A percentile compares a stretch with the other conserved stretches of the same genome.
Conservation (phyloP, 495 filamentous ascomycete species). For the Collariella sp. region DNA sequence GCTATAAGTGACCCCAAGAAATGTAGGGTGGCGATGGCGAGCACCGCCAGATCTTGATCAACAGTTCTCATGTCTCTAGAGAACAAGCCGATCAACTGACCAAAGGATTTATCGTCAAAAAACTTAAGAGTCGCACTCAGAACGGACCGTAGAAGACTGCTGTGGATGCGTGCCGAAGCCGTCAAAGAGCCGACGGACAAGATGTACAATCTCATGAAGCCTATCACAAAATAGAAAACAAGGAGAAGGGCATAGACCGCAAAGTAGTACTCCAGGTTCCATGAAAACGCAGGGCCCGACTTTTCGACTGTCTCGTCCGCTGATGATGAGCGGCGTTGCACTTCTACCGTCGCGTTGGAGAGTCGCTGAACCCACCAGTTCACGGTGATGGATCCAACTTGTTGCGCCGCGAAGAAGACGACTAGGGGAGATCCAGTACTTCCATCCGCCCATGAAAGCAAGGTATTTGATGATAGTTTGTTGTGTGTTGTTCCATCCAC, state of each 20-base stretch:
- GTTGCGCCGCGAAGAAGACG: constrained; percentile 11
- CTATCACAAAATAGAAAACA: constrained; percentile 4
- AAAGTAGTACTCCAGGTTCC: constrained; percentile 6
- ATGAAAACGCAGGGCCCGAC: neutral
- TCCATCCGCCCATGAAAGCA: constrained; percentile 8
- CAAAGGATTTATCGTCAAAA: constrained; percentile 10
- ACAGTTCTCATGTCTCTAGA: constrained; percentile 6
- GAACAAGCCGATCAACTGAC: constrained; percentile 6
- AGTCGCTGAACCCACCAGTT: constrained; percentile 13
- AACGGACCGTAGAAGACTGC: constrained; percentile 6
- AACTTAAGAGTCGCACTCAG: constrained; percentile 8
- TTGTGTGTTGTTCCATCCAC: constrained; percentile 1
- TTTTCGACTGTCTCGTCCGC: neutral
- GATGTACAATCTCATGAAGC: constrained; percentile 12
- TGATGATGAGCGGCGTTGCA: neutral
- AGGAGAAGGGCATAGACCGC: constrained; percentile 9
- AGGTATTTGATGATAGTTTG: constrained; percentile 8
- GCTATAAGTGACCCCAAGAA: constrained; percentile 4
- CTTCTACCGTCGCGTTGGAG: constrained; percentile 9
- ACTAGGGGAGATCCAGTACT: constrained; percentile 10
- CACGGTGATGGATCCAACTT: constrained; percentile 11
- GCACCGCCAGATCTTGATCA: constrained; percentile 8
- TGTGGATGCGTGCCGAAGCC: constrained; percentile 8
- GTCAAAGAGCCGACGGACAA: constrained; percentile 10
- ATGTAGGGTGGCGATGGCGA: constrained; percentile 9